phyloP scores from a whole-genome alignment of 805 yeast genomes.

The Candida dajiaensis region DNA sequence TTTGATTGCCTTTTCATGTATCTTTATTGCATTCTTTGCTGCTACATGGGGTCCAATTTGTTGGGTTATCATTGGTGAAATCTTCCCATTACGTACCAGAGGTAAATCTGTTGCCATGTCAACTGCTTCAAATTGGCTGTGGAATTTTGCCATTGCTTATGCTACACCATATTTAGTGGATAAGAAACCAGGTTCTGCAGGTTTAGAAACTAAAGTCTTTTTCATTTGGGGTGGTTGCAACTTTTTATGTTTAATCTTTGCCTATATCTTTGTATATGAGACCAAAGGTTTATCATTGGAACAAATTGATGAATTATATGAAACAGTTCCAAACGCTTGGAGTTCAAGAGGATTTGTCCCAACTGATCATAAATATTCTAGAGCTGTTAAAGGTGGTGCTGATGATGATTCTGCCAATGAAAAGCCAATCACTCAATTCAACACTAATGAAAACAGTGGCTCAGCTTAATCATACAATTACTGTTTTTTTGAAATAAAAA shows the following conservation, averaged over 20 bases:
- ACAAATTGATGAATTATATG: conserved; percentile 59
- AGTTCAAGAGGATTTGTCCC: conserved; percentile 27
- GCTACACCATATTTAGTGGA: conserved; percentile 71
- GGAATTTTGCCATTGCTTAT: conserved; percentile 72
- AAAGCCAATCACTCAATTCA: not conserved
- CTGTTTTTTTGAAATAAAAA: not conserved
- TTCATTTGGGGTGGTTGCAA: conserved; percentile 75
- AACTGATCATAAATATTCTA: conserved; percentile 27
- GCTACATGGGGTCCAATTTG: conserved; percentile 81
- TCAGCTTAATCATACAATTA: not conserved
- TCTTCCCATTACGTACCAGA: conserved; percentile 68
- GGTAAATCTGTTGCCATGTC: conserved; percentile 67
- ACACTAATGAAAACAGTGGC: not conserved
- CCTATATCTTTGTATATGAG: conserved; percentile 52
- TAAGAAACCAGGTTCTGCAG: conserved; percentile 53
- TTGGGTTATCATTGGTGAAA: conserved; percentile 61
- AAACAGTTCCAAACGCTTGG: conserved; percentile 29
- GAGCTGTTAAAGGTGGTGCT: conserved; percentile 6
- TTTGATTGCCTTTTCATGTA: conserved; percentile 46
- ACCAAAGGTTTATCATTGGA: conserved; percentile 65
- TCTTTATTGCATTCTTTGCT: conserved; percentile 72
- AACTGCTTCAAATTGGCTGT: conserved; percentile 76
- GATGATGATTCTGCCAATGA: conserved; percentile 1
- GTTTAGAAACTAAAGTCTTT: conserved; percentile 58
- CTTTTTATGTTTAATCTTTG: conserved; percentile 49